A percentile compares a stretch with the other conserved stretches of the same genome.
Conservation (phyloP, 306 rosid species). For the Prunus kanzakura region DNA sequence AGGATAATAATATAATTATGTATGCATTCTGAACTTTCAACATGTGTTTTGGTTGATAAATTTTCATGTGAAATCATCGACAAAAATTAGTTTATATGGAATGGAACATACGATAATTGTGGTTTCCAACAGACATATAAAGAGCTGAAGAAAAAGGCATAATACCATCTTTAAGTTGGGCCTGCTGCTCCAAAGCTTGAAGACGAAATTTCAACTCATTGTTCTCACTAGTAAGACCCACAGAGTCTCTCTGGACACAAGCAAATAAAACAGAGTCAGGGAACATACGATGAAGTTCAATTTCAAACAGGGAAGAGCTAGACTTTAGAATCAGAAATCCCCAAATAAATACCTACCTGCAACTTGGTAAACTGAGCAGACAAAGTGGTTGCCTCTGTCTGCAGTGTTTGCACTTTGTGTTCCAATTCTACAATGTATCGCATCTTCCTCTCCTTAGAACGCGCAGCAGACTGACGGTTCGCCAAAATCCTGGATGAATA, state of each 20-base stretch:
- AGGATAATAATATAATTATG: background rate
- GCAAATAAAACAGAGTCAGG: slow-evolving; percentile 10
- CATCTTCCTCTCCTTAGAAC: slow-evolving; percentile 76
- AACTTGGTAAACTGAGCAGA: slow-evolving; percentile 67
- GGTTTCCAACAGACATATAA: background rate
- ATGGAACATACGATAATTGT: background rate
- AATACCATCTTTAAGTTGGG: slow-evolving; percentile 80
- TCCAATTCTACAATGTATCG: slow-evolving; percentile 77
- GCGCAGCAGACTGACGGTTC: slow-evolving; percentile 90
- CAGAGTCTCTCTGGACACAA: slow-evolving; percentile 48
- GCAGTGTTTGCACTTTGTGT: slow-evolving; percentile 89
- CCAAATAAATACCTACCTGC: slow-evolving; percentile 47
- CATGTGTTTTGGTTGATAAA: background rate
- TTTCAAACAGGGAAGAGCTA: background rate
- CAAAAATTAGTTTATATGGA: background rate
- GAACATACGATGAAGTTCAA: background rate
- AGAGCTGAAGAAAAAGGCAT: slow-evolving; percentile 17
- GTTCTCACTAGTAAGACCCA: slow-evolving; percentile 57
- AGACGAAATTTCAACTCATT: slow-evolving; percentile 79
- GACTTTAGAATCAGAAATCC: background rate
- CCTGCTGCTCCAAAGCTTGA: slow-evolving; percentile 83
- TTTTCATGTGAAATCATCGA: background rate
- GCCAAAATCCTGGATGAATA: slow-evolving; percentile 70
- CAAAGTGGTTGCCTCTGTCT: slow-evolving; percentile 77
- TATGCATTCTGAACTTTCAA: background rate